A percentile compares a stretch with the other conserved stretches of the same genome.
phyloP scores from a whole-genome alignment of 345 rosid genomes.

The Pistacia integerrima region DNA sequence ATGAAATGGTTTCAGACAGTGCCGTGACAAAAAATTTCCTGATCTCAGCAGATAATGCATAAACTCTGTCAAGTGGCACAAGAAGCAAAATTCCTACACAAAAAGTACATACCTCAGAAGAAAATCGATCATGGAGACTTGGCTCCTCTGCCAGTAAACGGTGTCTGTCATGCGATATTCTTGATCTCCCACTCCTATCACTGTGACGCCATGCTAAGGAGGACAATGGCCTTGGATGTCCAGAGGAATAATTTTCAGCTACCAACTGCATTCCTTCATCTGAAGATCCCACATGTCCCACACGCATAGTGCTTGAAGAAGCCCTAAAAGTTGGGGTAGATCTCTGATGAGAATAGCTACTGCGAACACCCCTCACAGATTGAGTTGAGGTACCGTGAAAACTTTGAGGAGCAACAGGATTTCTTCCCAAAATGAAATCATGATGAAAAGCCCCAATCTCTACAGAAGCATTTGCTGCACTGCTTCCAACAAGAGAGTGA shows the following conservation, averaged over 20 bases:
- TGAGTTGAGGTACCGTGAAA: conserved; percentile 50
- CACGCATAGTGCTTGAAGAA: conserved; percentile 50
- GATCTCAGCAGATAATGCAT: neutral
- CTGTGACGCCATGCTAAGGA: conserved; percentile 55
- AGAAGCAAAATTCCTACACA: conserved; percentile 5
- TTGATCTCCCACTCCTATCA: conserved; percentile 69
- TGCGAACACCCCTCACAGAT: conserved; percentile 49
- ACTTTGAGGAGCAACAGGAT: conserved; percentile 45
- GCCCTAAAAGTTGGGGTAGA: conserved; percentile 63
- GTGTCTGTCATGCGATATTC: conserved; percentile 63
- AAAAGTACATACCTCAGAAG: conserved; percentile 58
- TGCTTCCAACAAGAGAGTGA: conserved; percentile 44
- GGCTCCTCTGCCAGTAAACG: conserved; percentile 54
- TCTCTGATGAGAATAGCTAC: conserved; percentile 64
- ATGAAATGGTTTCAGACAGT: neutral
- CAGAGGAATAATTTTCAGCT: conserved; percentile 60
- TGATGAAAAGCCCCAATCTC: conserved; percentile 54
- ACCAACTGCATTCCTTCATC: conserved; percentile 57
- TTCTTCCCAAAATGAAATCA: conserved; percentile 51
- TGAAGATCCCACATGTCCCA: conserved; percentile 52
- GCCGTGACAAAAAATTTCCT: neutral
- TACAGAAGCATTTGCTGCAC: conserved; percentile 36
- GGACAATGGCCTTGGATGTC: conserved; percentile 60
- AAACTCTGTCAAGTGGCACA: neutral
- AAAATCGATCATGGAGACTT: conserved; percentile 50